Base-by-base conservation (phyloP, 805 yeast species). In the Candida ponderosae region DNA sequence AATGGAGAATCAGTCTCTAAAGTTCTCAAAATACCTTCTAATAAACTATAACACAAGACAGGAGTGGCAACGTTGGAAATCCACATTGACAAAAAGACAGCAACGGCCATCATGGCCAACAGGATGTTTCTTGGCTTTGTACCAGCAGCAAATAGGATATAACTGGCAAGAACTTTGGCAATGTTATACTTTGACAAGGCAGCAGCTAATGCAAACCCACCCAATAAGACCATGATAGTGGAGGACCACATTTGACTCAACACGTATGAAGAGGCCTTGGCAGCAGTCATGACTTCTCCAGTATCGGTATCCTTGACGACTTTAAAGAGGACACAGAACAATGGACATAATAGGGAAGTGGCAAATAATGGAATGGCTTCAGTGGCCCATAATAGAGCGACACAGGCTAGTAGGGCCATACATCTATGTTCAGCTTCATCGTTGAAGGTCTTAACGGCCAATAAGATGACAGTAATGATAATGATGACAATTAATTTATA, bases 11-110 rank as follows among this genome's bases (percentile, higher is more conserved):
- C 77, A 34, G 82, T 76, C 17, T 95, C 94, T 31, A 89, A 63
- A 0, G 94, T 85, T 51, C 96, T 72, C 46, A 90, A 64, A 18
- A 90, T 65, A 0, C 97, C 97, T 59, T 89, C 96, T 40, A 90
- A 80, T 44, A 90, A 83, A 6, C 96, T 87, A 51, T 74, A 86
- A 61, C 95, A 84, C 38, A 90, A 69, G 3, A 90, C 97, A 0
- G 98, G 98, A 1, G 97, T 93, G 1, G 98, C 98, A 31, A 90
- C 97, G 57, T 90, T 90, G 19, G 95, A 82, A 29, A 90, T 93
- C 94, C 96, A 89, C 86, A 90, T 88, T 5, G 95, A 79, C 30
- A 85, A 78, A 51, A 90, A 77, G 29, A 89, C 66, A 0, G 97
- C 85, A 24, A 90, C 90, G 33, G 72, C 63, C 97, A 93, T 87